These are phyloP conservation scores for Crucihimalaya himalaica DNA, from an alignment of 345 rosid species.

Conservation along the genomic window DNA sequence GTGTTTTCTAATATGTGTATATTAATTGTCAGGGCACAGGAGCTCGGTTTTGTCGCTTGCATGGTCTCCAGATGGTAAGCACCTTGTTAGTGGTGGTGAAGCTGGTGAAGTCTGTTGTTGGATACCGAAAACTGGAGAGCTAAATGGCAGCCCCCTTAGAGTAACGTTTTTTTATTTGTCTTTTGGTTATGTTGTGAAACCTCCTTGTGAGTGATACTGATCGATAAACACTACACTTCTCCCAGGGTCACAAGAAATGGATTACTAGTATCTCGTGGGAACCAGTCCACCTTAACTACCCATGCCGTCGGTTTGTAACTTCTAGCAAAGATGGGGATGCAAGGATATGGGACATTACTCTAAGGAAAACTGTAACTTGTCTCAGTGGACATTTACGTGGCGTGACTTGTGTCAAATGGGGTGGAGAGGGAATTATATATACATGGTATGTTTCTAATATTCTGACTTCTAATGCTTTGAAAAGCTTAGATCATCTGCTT, in stretches of 20 bases:
- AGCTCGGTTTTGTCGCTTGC: no score
- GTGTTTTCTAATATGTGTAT: no score
- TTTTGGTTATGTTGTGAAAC: neutral
- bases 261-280: slow-evolving; percentile 86
- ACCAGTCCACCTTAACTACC: slow-evolving; percentile 72
- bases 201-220: neutral
- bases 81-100: no score
- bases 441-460: neutral
- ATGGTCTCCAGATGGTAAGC: no score
- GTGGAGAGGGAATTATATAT: neutral
- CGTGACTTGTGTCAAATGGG: neutral
- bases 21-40: no score
- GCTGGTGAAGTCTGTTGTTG: slow-evolving; percentile 42
- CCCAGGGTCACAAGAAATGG: slow-evolving; percentile 87
- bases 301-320: slow-evolving; percentile 78
- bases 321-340: slow-evolving; percentile 94
- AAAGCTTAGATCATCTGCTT: no score
- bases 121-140: slow-evolving; percentile 71
- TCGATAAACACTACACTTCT: slow-evolving; percentile 1
- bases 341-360: slow-evolving; percentile 68
- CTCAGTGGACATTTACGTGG: neutral
- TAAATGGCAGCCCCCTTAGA: slow-evolving; percentile 55
- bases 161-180: slow-evolving; percentile 37
- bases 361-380: slow-evolving; percentile 43
- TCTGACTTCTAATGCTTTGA: no score